Conservation (phyloP, 2,329 filamentous ascomycete genomes). For the Aspergillus phoenicis region DNA sequence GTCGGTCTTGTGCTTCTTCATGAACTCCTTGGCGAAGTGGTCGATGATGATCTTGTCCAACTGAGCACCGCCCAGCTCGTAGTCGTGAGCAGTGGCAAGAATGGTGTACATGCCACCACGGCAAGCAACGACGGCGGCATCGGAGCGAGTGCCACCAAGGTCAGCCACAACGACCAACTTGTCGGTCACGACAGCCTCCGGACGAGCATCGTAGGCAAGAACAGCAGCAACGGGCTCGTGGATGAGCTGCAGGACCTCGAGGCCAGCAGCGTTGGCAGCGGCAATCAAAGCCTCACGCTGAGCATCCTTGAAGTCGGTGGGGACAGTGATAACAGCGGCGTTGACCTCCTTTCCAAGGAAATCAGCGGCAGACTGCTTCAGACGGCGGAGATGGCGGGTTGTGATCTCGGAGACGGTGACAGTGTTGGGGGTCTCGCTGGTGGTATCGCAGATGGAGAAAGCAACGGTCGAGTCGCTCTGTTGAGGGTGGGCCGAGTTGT, state of each 20-base stretch:
- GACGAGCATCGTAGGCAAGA: conserved; percentile 86
- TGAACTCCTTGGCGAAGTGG: conserved; percentile 97
- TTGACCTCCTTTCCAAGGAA: conserved; percentile 92
- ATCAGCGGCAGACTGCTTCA: conserved; percentile 82
- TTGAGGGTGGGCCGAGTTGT: conserved; percentile 87
- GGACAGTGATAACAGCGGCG: conserved; percentile 90
- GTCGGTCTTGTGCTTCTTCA: conserved; percentile 93
- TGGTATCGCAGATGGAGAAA: conserved; percentile 81
- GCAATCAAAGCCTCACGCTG: conserved; percentile 80
- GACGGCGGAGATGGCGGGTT: conserved; percentile 79
- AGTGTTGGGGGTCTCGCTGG: conserved; percentile 64
- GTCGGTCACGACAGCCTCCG: conserved; percentile 73
- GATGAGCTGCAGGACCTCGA: conserved; percentile 92
- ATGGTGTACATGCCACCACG: conserved; percentile 96
- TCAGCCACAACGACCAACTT: conserved; percentile 92
- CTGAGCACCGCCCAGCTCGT: conserved; percentile 83
- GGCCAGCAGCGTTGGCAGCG: conserved; percentile 75
- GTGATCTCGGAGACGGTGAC: conserved; percentile 79
- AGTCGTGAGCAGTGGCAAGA: conserved; percentile 91
- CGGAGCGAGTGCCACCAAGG: conserved; percentile 87
- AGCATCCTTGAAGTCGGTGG: conserved; percentile 86
- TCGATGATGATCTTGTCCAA: conserved; percentile 92
- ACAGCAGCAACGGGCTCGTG: conserved; percentile 86
- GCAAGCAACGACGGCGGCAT: conserved; percentile 86
- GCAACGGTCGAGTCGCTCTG: conserved; percentile 71